These are phyloP conservation scores for Coniochaeta sp. DNA, from an alignment of 2,329 filamentous ascomycete genomes.

Conservation along the genomic window DNA sequence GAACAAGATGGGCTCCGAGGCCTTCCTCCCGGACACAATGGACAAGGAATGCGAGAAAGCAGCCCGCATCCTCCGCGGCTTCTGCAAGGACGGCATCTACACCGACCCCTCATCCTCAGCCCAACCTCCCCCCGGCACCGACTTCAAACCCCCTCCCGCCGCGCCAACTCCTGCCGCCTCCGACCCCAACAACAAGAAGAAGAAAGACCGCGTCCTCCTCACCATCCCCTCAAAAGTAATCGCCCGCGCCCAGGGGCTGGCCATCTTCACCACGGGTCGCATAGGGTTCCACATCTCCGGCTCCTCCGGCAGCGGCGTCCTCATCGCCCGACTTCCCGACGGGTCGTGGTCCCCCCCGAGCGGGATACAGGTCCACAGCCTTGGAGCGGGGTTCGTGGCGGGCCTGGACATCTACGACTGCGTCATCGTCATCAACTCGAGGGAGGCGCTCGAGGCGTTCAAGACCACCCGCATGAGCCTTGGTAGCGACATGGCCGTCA, in stretches of 20 bases:
- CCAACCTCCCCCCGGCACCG: not conserved
- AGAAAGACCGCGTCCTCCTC: constrained; percentile 40
- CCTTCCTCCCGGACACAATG: constrained; percentile 78
- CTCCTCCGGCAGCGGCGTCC: constrained; percentile 59
- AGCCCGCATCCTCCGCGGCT: constrained; percentile 73
- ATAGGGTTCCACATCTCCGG: constrained; percentile 59
- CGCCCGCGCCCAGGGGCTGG: constrained; percentile 57
- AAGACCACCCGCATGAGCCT: constrained; percentile 68
- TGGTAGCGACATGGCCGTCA: constrained; percentile 70
- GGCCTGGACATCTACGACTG: constrained; percentile 87
- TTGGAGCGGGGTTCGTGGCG: constrained; percentile 71
- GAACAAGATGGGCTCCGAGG: constrained; percentile 75
- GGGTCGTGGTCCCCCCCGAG: constrained; percentile 74
- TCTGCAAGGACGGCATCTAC: constrained; percentile 64
- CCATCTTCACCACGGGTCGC: constrained; percentile 66
- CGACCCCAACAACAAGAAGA: constrained; percentile 25
- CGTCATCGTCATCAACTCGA: constrained; percentile 77
- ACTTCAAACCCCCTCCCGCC: constrained; percentile 8
- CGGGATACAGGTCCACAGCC: constrained; percentile 74
- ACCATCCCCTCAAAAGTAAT: constrained; percentile 55
- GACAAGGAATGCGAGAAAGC: constrained; percentile 92
- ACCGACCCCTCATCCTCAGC: constrained; percentile 19
- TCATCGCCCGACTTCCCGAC: constrained; percentile 55
- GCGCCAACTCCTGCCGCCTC: constrained; percentile 16
- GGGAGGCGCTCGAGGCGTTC: constrained; percentile 69